Conservation (phyloP, 2,329 filamentous ascomycete genomes). For the Sporothrix inflata region DNA sequence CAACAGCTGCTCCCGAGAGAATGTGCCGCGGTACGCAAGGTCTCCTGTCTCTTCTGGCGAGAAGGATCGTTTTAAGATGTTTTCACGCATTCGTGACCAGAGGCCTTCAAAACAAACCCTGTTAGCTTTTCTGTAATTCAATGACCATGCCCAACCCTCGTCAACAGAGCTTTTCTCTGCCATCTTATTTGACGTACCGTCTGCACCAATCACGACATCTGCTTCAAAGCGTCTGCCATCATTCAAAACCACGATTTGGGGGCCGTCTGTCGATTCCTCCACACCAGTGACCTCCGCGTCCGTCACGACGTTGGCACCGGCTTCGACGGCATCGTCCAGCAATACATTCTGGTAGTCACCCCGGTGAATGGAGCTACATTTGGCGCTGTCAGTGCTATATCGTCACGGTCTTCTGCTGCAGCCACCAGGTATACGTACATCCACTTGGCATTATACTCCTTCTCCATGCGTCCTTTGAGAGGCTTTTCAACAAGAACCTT, state of each 20-base stretch:
- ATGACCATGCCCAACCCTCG: too few species aligned
- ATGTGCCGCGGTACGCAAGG: neutral
- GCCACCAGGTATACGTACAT: neutral
- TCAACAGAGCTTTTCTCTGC: too few species aligned
- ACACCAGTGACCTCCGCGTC: neutral
- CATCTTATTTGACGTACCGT: neutral
- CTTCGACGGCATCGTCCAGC: neutral
- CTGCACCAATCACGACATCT: neutral
- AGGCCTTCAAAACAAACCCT: neutral
- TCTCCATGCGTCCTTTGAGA: conserved; percentile 1
- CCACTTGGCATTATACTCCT: neutral
- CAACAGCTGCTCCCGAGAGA: neutral
- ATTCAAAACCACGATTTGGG: neutral
- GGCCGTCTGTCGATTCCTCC: neutral
- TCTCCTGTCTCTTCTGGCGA: neutral
- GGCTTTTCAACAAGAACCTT: neutral
- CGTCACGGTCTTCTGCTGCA: too few species aligned
- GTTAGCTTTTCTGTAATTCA: neutral
- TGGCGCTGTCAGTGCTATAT: neutral
- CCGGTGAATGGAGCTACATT: neutral
- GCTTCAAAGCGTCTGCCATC: neutral
- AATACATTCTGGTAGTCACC: neutral
- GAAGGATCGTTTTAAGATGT: neutral
- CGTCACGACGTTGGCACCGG: neutral
- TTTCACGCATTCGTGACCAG: neutral